Evolutionary conservation across 768 basidiomycete genomes (phyloP), one percentile per base, ranked within the genome.

Genomic region (Suillus subaureus): DNA sequence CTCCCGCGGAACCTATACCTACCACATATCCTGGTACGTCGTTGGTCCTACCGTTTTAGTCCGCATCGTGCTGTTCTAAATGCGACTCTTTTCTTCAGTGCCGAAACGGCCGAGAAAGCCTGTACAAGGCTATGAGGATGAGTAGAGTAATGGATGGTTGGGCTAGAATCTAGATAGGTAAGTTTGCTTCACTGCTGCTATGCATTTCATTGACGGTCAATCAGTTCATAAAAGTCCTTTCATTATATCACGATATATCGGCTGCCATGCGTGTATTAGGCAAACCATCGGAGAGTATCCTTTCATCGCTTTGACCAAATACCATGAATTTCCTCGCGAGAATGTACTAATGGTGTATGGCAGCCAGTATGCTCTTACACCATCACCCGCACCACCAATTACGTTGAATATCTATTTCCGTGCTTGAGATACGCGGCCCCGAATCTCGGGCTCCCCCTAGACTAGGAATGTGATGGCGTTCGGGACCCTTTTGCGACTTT

Each of bases 1-100:
- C 83, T 69, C 84, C 86, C 4, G 80, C 91, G 47, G 89, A 92
- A 72, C 82, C 83, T 58, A 80, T 90, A 52, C 94, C 94, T 5
- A 85, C 87, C 16, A 85, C 91, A 37, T 97, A 91, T 75, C 94
- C 94, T 63, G 69, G 94, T 95, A 72, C 71, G 93, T 81, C 15
- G 28, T 61, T 52, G 54, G 15, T 33, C 39, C 31, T 33, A 61
- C 31, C 28, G 13, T 51, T 47, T 16, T 43, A 49, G 16, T 23
- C 63, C 57, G 2, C 26, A n/a, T 12, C 43, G 23, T 8, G 23
- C 11, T 4, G 49, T 61, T 18, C 61, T 65, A 43, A 63, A 68
- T 2, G 67, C 31, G 39, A 35, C 21, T 61, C 16, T 61, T 31
- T 11, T 61, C 67, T 52, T 35, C 66, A 93, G 91, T 92, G 39